phyloP scores from a whole-genome alignment of 768 basidiomycete genomes.

The Boletellus ananas region DNA sequence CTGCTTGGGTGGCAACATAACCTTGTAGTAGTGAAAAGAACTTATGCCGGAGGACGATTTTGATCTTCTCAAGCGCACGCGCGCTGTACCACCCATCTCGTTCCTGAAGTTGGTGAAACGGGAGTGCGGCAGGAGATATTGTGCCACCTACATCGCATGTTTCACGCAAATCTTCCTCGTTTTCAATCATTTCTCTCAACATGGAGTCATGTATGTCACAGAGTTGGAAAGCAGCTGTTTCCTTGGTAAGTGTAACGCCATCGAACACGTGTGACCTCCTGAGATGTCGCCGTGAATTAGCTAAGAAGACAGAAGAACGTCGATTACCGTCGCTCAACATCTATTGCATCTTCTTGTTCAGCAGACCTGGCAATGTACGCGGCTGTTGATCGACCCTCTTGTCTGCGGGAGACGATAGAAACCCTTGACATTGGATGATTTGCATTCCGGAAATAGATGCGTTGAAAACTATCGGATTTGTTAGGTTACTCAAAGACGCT shows the following conservation, averaged over 20 bases:
- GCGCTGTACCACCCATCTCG: conserved; percentile 88
- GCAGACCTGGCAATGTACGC: conserved; percentile 28
- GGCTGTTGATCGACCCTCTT: conserved; percentile 38
- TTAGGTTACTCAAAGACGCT: not conserved
- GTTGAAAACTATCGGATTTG: conserved; percentile 71
- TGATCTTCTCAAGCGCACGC: conserved; percentile 77
- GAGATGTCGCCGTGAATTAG: not conserved
- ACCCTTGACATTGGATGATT: conserved; percentile 77
- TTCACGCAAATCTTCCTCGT: conserved; percentile 63
- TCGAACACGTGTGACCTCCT: conserved; percentile 86
- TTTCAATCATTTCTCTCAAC: conserved; percentile 76
- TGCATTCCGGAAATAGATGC: conserved; percentile 85
- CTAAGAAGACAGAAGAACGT: not conserved
- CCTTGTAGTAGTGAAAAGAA: conserved; percentile 77
- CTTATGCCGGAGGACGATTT: conserved; percentile 79
- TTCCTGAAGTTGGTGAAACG: conserved; percentile 42
- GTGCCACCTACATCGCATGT: conserved; percentile 62
- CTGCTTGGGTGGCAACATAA: conserved; percentile 65
- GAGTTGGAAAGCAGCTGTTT: conserved; percentile 91
- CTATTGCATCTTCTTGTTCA: conserved; percentile 32
- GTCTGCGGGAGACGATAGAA: conserved; percentile 65
- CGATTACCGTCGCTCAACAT: conserved; percentile 31
- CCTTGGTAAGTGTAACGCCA: conserved; percentile 71
- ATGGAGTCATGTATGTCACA: conserved; percentile 89
- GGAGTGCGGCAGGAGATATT: not conserved